These are phyloP conservation scores for Fusarium xylarioides DNA, from an alignment of 2,329 filamentous ascomycete genomes.

Conservation along the genomic window DNA sequence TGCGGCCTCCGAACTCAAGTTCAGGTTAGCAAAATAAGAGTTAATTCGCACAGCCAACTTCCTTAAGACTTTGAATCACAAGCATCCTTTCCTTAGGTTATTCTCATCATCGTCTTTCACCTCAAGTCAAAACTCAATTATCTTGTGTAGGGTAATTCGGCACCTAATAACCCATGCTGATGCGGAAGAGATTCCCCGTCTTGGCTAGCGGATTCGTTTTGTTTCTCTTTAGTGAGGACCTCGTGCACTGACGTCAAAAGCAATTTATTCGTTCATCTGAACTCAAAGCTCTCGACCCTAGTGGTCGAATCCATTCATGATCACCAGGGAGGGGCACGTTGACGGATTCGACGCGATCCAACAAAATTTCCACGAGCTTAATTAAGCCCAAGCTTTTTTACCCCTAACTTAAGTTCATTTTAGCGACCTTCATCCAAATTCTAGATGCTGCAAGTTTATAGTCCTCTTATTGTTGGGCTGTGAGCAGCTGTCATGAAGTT, in stretches of 20 bases:
- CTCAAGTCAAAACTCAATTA: neutral
- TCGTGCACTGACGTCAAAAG: conserved; percentile 38
- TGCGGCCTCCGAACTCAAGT: neutral
- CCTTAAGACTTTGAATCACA: neutral
- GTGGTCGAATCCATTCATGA: conserved; percentile 7
- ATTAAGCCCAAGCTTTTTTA: neutral
- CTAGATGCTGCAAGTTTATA: conserved; percentile 29
- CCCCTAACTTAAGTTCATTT: neutral
- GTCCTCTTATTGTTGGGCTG: conserved; percentile 17
- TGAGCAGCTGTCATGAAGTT: conserved; percentile 64
- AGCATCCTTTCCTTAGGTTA: neutral
- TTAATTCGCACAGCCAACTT: no score
- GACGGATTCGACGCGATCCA: conserved; percentile 16
- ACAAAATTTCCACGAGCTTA: neutral
- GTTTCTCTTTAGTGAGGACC: neutral
- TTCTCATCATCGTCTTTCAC: neutral
- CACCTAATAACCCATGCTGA: neutral
- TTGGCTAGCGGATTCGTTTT: conserved; percentile 20
- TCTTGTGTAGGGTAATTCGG: conserved; percentile 14
- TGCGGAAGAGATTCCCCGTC: neutral
- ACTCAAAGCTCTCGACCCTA: neutral
- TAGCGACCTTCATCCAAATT: neutral
- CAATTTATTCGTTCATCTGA: neutral
- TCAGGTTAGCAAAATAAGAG: neutral
- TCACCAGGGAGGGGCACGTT: conserved; percentile 30